phyloP scores from a whole-genome alignment of 1,284 basidiomycete species.

The Microbotryum scabiosae region DNA sequence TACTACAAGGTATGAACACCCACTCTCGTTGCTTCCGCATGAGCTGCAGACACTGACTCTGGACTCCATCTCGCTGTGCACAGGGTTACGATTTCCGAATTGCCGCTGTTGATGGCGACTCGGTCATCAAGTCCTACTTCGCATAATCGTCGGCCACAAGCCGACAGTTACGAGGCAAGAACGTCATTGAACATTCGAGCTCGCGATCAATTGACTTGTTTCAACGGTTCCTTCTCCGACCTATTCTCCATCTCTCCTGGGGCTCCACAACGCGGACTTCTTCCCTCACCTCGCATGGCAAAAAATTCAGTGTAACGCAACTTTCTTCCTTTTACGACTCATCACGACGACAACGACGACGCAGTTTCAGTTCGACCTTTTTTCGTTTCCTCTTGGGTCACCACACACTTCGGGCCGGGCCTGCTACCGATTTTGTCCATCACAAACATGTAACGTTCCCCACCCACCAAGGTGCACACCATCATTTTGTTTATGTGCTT shows the following conservation, averaged over 20 bases:
- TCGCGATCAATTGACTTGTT: neutral
- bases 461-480: too few species aligned
- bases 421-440: too few species aligned
- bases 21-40: neutral
- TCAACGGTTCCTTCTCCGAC: neutral
- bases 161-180: neutral
- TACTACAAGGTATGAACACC: conserved; percentile 13
- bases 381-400: too few species aligned
- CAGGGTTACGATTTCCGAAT: conserved; percentile 30
- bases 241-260: neutral
- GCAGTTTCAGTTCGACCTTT: too few species aligned
- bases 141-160: neutral
- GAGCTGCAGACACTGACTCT: neutral
- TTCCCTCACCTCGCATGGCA: neutral
- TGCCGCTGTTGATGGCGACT: conserved; percentile 25
- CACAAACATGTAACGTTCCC: too few species aligned
- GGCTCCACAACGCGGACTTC: neutral
- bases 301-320: neutral
- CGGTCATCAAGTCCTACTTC: conserved; percentile 21
- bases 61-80: neutral
- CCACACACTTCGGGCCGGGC: too few species aligned
- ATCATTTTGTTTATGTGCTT: too few species aligned
- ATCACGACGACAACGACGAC: too few species aligned
- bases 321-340: neutral
- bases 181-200: neutral